Base-by-base conservation (phyloP, 208 protist genomes). In the Acanthamoeba sp. region DNA sequence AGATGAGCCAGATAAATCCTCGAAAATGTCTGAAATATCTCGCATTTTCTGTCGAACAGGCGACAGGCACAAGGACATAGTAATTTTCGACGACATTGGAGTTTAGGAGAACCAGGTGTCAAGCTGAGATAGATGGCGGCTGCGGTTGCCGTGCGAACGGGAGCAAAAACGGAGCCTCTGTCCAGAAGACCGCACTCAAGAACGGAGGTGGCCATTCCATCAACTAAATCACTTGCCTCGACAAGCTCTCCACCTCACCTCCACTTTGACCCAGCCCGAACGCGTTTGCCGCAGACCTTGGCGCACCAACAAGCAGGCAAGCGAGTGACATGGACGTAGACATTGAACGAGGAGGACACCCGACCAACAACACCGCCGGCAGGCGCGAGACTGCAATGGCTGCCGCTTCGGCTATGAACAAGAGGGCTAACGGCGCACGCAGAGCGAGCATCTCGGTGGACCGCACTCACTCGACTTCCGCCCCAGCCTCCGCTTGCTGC, bases 381-480 rank as follows among this genome's bases (percentile, higher is more conserved):
- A 20, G 24, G 45, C 78, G 78, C n/a, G 78, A 87, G 45, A 18
- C 78, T 34, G 27, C 45, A 4, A 40, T 82, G 38, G 24, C 71
- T 27, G 40, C 34, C 10, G 71, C 71, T 4, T 5, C 78, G 18
- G 59, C 78, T 10, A 20, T 87, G 32, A 14, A 32, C 16, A 14
- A n/a, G 6, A 12, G 45, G 29, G 45, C n/a, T 45, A 59, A 27
- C 78, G 32, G 27, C 22, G 22, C 7, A 10, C 38, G 78, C 22
- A 40, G 78, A 59, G 78, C 78, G 16, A 87, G 78, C 78, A 27
- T 87, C 38, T 50, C 78, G 22, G 78, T 87, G 2, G 78, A 87
- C 78, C 38, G 78, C 10, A 87, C 18, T 38, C 40, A n/a, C 71
- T 69, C 62, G 7, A 50, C 6, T 32, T 45, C 29, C 12, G 10